phyloP scores from a whole-genome alignment of 306 rosid genomes.

The Phaseolus lunatus region DNA sequence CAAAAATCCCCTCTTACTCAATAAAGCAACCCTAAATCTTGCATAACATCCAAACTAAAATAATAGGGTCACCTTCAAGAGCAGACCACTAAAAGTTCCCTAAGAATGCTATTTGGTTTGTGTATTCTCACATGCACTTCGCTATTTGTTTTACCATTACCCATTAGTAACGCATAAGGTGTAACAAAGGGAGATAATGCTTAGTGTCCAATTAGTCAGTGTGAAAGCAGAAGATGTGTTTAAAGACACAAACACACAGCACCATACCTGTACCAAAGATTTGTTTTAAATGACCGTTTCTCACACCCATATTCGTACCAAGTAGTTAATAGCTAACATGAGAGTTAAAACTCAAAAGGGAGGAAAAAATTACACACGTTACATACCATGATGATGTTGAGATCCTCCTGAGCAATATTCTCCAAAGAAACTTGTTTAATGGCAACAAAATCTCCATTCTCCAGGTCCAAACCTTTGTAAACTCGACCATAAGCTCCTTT shows the following conservation, averaged over 20 bases:
- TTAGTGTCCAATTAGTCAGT: background rate
- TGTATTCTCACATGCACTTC: background rate
- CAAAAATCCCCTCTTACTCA: background rate
- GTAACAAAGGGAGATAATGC: background rate
- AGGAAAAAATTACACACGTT: conserved; percentile 22
- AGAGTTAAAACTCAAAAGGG: background rate
- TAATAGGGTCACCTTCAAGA: background rate
- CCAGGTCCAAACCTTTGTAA: conserved; percentile 97
- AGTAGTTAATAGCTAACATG: background rate
- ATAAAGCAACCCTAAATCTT: conserved; percentile 1
- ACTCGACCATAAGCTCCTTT: conserved; percentile 99
- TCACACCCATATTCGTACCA: background rate
- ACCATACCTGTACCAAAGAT: background rate
- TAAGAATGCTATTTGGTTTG: background rate
- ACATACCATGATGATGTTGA: conserved; percentile 93
- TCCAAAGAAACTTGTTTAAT: conserved; percentile 99
- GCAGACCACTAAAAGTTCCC: background rate
- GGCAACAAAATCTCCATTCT: conserved; percentile 98
- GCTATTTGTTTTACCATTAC: background rate
- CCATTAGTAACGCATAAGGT: background rate
- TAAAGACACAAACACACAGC: background rate
- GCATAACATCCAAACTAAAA: background rate
- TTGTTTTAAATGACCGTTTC: background rate
- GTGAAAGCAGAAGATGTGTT: background rate
- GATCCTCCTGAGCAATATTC: conserved; percentile 99